Evolutionary conservation across 2,329 filamentous ascomycete genomes (phyloP).

Genomic region (Colletotrichum sp.): DNA sequence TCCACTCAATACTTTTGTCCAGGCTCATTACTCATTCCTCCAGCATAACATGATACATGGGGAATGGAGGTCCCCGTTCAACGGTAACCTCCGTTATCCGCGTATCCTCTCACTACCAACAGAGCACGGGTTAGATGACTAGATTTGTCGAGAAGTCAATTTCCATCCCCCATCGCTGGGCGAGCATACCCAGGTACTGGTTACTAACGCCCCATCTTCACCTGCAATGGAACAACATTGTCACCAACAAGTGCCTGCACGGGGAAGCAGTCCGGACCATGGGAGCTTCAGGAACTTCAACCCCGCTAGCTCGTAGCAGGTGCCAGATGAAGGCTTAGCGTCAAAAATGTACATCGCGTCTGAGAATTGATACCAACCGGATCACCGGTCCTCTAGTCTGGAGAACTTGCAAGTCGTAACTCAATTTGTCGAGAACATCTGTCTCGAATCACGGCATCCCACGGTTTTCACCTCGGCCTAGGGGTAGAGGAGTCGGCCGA

Average conservation of each 20-base stretch:
- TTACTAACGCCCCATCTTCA: not conserved
- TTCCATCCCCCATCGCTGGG: not conserved
- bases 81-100: not conserved
- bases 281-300: not conserved
- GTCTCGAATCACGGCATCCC: not conserved
- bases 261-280: not conserved
- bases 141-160: not conserved
- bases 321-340: not conserved
- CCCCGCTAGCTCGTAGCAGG: not conserved
- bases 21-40: constrained; percentile 8
- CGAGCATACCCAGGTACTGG: not conserved
- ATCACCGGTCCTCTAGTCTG: not conserved
- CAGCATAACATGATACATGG: not conserved
- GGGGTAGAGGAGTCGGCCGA: not conserved
- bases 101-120: not conserved
- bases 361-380: not conserved
- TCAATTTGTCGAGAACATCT: not conserved
- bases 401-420: not conserved
- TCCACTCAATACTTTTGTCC: not conserved
- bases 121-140: not conserved
- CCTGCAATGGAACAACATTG: not conserved
- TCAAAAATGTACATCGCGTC: not conserved
- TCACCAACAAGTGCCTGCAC: not conserved
- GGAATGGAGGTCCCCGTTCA: not conserved
- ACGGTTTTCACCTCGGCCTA: not conserved